A percentile compares a stretch with the other conserved stretches of the same genome.
These are phyloP conservation scores for Vitis rotundifolia DNA, from an alignment of 164 flowering plant species.

Conservation along the genomic window DNA sequence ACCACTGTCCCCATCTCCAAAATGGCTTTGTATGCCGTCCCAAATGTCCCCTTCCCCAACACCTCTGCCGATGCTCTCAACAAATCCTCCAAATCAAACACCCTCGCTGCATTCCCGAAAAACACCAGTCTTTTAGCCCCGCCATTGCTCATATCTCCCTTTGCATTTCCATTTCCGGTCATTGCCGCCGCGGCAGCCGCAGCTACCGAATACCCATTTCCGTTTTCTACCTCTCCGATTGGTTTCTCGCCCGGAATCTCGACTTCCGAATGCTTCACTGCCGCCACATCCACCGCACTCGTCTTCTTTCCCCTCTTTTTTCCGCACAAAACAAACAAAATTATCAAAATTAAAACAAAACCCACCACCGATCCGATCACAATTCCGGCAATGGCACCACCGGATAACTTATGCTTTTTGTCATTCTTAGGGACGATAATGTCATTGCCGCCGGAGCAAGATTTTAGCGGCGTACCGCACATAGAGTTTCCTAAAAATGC, in stretches of 20 bases:
- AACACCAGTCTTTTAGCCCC: constrained; percentile 48
- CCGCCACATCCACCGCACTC: constrained; percentile 35
- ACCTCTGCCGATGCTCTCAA: constrained; percentile 80
- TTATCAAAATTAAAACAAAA: constrained; percentile 25
- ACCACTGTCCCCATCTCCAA: constrained; percentile 69
- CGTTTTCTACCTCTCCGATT: constrained; percentile 22
- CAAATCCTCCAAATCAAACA: constrained; percentile 64
- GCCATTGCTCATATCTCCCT: constrained; percentile 6
- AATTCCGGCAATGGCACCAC: constrained; percentile 61
- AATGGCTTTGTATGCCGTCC: constrained; percentile 87
- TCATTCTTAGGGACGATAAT: neutral
- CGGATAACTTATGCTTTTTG: constrained; percentile 37
- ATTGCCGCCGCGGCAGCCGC: constrained; percentile 45
- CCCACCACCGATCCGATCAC: constrained; percentile 55
- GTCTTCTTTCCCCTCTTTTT: constrained; percentile 40
- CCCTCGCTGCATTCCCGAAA: constrained; percentile 37
- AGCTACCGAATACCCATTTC: constrained; percentile 35
- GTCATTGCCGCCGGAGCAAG: constrained; percentile 31
- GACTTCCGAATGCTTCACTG: constrained; percentile 34
- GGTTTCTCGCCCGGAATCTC: constrained; percentile 36
- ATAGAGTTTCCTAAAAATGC: constrained; percentile 63
- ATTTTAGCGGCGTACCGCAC: constrained; percentile 67
- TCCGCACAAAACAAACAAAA: constrained; percentile 41
- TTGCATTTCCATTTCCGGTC: constrained; percentile 22
- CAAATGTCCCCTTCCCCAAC: constrained; percentile 88